Conservation (phyloP, 805 yeast species). For the Saturnispora mendoncae region DNA sequence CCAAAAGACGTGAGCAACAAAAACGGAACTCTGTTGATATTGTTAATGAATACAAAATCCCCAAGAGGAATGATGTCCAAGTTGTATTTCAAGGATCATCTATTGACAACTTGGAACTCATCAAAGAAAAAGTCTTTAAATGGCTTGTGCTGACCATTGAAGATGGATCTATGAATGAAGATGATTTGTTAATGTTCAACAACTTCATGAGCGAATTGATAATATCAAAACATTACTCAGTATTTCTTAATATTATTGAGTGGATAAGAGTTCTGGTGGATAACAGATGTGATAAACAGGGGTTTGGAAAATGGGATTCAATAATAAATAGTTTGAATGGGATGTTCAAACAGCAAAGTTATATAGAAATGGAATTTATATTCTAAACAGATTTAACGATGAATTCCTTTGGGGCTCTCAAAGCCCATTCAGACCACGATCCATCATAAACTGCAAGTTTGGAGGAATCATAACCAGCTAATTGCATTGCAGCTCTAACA, state of each 20-base stretch:
- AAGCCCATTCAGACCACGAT: slow-evolving; percentile 85
- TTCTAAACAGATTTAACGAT: slow-evolving; percentile 36
- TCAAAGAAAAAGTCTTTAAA: slow-evolving; percentile 13
- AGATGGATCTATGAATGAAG: slow-evolving; percentile 17
- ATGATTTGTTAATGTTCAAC: slow-evolving; percentile 22
- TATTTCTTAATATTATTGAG: slow-evolving; percentile 17
- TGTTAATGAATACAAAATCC: neutral
- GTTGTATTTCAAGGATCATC: slow-evolving; percentile 22
- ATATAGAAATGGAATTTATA: slow-evolving; percentile 9
- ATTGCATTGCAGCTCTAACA: slow-evolving; percentile 62
- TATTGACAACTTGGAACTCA: slow-evolving; percentile 13
- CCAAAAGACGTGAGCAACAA: slow-evolving; percentile 3
- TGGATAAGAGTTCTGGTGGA: slow-evolving; percentile 13
- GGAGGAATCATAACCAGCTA: slow-evolving; percentile 37
- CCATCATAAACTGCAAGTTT: slow-evolving; percentile 71
- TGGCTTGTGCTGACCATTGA: slow-evolving; percentile 23
- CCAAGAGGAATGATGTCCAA: neutral
- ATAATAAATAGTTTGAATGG: slow-evolving; percentile 15
- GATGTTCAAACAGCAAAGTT: slow-evolving; percentile 10
- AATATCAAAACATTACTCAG: slow-evolving; percentile 16
- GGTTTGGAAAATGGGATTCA: slow-evolving; percentile 18
- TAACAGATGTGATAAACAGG: slow-evolving; percentile 2
- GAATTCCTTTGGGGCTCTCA: slow-evolving; percentile 50
- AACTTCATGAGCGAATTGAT: slow-evolving; percentile 24
- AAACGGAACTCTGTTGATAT: neutral